Evolutionary conservation across 75 land plant species (phyloP).

Genomic region (Pinus albicaulis): DNA sequence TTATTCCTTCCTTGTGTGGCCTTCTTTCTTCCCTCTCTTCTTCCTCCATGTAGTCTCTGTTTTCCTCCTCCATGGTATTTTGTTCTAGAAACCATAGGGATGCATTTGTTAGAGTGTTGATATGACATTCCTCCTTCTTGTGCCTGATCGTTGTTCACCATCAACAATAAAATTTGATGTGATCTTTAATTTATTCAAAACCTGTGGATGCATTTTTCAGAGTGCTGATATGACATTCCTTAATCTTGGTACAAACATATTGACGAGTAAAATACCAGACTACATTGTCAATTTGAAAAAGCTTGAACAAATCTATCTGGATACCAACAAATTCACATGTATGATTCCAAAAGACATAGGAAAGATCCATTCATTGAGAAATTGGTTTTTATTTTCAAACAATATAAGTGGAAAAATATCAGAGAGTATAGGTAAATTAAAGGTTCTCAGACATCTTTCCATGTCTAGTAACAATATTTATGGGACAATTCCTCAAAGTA

Average conservation of each 20-base stretch:
- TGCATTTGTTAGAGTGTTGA: too few relatives aligned
- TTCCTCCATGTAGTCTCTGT: too few relatives aligned
- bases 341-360: constrained; percentile 36
- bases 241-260: constrained; percentile 34
- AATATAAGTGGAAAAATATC: constrained; percentile 42
- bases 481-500: constrained; percentile 28
- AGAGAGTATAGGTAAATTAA: constrained; percentile 29
- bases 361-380: constrained; percentile 18
- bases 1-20: too few relatives aligned
- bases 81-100: too few relatives aligned
- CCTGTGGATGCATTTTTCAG: too few relatives aligned
- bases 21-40: too few relatives aligned
- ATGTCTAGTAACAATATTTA: constrained; percentile 22
- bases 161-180: too few relatives aligned
- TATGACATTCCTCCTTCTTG: too few relatives aligned
- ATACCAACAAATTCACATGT: constrained; percentile 33
- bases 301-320: constrained; percentile 13
- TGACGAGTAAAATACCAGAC: constrained; percentile 28
- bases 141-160: too few relatives aligned
- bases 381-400: constrained; percentile 14
- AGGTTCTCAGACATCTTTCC: constrained; percentile 21
- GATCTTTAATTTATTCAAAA: too few relatives aligned
- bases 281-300: constrained; percentile 22
- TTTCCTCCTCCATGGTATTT: too few relatives aligned
- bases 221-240: too few relatives aligned